Base-by-base conservation (phyloP, 345 rosid species). In the Boechera divaricarpa region DNA sequence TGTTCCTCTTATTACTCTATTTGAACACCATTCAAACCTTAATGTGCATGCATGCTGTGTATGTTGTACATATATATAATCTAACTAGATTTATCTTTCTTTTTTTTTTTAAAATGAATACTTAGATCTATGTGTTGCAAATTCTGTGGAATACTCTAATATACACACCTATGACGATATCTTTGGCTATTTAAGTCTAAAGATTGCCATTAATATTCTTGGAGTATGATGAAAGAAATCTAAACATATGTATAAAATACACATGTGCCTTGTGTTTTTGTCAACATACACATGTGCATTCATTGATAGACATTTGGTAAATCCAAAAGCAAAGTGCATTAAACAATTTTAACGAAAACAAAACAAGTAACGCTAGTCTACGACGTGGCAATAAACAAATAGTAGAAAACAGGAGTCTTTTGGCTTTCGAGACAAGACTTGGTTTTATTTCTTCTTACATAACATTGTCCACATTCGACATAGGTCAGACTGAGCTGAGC, bases 251-350 rank as follows among this genome's bases (percentile, higher is more conserved):
- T 18, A 18, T 18, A 49, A 16, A 49, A 49, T 18, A 49, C 28
- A 49, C 26, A 49, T 49, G 26, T 16, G 54, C 28, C 54, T 49
- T 49, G 28, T 18, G 54, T 7, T 49, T 8, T 16, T 49, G 54
- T 18, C 28, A 49, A 49, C 28, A 49, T 49, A 16, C 54, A 49
- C 54, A 49, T 49, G 54, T 49, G 54, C 54, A 49, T 49, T 49
- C 28, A 49, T 18, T 49, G 54, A 7, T 8, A 49, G 54, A 49
- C 54, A 16, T 49, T 49, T 49, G 54, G 54, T 49, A 49, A 49
- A 49, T 49, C 54, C 54, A 49, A 49, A 49, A 49, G 54, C 54
- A 49, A 49, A 49, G 54, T 49, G 5, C 54, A 18, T 49, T 49
- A 49, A 49, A 49, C 54, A 49, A 4, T 7, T 7, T 16, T 3